A percentile compares a stretch with the other conserved stretches of the same genome.
phyloP scores from a whole-genome alignment of 495 filamentous ascomycete species.

The Cercophora sp. region DNA sequence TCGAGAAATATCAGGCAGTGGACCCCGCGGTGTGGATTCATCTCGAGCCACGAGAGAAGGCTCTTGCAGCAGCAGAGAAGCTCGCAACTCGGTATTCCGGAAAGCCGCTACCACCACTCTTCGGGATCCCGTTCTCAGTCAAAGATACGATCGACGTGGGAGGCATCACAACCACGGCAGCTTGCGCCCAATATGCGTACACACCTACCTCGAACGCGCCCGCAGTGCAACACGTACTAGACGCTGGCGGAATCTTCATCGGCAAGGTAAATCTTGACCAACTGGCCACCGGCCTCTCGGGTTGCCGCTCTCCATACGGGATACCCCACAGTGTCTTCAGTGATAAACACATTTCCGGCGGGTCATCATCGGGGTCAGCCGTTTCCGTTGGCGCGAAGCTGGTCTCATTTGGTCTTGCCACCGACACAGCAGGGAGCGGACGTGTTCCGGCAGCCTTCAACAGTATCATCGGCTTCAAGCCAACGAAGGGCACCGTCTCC shows the following conservation, averaged over 20 bases:
- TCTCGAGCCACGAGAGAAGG: slow-evolving; percentile 35
- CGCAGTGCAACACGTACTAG: slow-evolving; percentile 34
- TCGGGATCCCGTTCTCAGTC: slow-evolving; percentile 60
- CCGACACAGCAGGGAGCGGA: slow-evolving; percentile 64
- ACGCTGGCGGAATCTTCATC: slow-evolving; percentile 56
- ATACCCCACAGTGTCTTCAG: slow-evolving; percentile 49
- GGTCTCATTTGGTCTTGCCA: slow-evolving; percentile 60
- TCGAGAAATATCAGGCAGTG: slow-evolving; percentile 40
- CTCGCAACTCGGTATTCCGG: slow-evolving; percentile 43
- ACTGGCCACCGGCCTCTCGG: slow-evolving; percentile 59
- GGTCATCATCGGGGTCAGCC: slow-evolving; percentile 58
- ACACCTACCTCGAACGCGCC: slow-evolving; percentile 39
- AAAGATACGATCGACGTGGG: slow-evolving; percentile 63
- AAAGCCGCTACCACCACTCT: slow-evolving; percentile 52
- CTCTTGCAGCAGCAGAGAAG: slow-evolving; percentile 39
- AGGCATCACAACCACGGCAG: slow-evolving; percentile 55
- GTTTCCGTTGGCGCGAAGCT: slow-evolving; percentile 55
- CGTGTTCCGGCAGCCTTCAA: slow-evolving; percentile 61
- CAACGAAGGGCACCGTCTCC: slow-evolving; percentile 60
- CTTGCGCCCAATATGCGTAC: slow-evolving; percentile 52
- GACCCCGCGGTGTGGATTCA: slow-evolving; percentile 56
- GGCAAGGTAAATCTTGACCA: slow-evolving; percentile 69
- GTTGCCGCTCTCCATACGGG: slow-evolving; percentile 62
- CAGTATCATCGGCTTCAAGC: slow-evolving; percentile 64
- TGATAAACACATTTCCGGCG: slow-evolving; percentile 49